These are phyloP conservation scores for Tulasnella sp. DNA, from an alignment of 768 basidiomycete species.

Conservation along the genomic window DNA sequence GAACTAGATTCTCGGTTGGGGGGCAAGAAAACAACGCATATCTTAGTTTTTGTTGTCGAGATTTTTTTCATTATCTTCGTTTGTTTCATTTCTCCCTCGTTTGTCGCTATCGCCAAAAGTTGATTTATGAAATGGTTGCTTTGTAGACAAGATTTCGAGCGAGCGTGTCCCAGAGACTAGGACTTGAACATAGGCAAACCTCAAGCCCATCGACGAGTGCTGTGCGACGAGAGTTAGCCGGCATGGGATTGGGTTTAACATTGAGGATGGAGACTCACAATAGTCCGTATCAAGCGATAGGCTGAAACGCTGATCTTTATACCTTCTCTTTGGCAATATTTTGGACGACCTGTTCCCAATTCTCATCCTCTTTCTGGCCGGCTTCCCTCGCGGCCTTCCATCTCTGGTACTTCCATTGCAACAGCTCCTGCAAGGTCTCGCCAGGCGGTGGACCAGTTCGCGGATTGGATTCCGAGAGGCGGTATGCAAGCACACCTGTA, in stretches of 20 bases:
- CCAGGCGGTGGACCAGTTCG: slow-evolving; percentile 50
- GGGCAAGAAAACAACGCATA: background rate
- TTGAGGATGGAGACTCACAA: too few species aligned
- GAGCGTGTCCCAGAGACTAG: too few species aligned
- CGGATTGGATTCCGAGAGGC: slow-evolving; percentile 71
- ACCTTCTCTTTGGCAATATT: background rate
- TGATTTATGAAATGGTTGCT: background rate
- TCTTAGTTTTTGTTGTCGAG: background rate
- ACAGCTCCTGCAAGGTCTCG: slow-evolving; percentile 41
- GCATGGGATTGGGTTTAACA: too few species aligned
- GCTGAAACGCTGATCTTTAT: too few species aligned
- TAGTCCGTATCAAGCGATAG: too few species aligned
- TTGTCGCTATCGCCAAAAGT: background rate
- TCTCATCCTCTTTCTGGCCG: background rate
- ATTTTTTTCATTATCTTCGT: background rate
- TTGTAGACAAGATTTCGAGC: too few species aligned
- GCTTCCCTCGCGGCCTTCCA: slow-evolving; percentile 18
- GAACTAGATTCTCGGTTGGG: background rate
- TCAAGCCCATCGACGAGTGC: too few species aligned
- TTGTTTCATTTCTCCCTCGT: background rate
- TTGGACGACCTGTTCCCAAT: background rate
- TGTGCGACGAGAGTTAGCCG: too few species aligned
- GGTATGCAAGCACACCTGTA: slow-evolving; percentile 67
- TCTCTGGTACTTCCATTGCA: slow-evolving; percentile 57
- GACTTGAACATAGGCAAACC: too few species aligned